Conservation (phyloP, 352 stramenopile genomes). For the Phytophthora quininea region DNA sequence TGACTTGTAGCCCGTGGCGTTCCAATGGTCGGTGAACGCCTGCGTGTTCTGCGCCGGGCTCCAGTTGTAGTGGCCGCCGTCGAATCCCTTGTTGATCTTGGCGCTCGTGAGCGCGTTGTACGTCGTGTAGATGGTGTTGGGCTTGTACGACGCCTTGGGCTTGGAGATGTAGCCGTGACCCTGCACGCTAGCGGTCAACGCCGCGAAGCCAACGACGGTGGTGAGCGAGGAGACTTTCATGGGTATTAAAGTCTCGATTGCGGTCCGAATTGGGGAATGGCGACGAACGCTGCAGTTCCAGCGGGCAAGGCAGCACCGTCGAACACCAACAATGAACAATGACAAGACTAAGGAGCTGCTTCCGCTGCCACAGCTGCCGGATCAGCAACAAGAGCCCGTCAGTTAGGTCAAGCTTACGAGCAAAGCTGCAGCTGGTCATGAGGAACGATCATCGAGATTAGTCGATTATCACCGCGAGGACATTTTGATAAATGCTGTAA, state of each 20-base stretch:
- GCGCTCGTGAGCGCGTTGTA: conserved; percentile 33
- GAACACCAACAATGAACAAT: conserved; percentile 3
- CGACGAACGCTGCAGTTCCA: neutral
- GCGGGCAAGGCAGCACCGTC: conserved; percentile 5
- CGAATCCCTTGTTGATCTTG: conserved; percentile 33
- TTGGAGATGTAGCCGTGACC: conserved; percentile 37
- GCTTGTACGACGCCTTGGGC: conserved; percentile 27
- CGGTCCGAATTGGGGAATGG: neutral
- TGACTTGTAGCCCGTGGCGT: conserved; percentile 32
- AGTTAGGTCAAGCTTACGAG: neutral
- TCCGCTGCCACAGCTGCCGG: conserved; percentile 17
- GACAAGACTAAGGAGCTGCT: conserved; percentile 10
- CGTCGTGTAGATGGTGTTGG: conserved; percentile 27
- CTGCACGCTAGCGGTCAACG: conserved; percentile 13
- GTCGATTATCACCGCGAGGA: no score
- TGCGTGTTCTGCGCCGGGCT: conserved; percentile 34
- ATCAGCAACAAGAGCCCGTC: neutral
- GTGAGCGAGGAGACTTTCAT: conserved; percentile 6
- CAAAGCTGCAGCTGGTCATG: no score
- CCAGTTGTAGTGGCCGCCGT: conserved; percentile 31
- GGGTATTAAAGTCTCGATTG: neutral
- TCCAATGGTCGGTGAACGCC: conserved; percentile 33
- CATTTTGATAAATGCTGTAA: no score
- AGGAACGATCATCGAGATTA: no score
- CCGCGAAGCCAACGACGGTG: conserved; percentile 14